phyloP scores from a whole-genome alignment of 768 basidiomycete species.

The Boletus rubescentipes region DNA sequence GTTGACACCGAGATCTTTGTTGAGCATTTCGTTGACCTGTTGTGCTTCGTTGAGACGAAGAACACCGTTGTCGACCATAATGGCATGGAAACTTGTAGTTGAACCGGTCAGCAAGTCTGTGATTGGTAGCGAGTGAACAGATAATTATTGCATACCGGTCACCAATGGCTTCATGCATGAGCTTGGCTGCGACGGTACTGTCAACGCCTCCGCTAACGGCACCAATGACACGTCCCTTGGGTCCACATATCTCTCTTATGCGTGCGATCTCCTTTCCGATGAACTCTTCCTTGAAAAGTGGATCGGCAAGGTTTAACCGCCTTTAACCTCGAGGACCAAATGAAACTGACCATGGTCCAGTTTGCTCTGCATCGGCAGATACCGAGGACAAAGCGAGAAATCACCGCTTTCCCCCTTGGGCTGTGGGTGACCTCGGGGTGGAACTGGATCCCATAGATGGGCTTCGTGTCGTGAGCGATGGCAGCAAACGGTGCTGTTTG shows the following conservation, averaged over 20 bases:
- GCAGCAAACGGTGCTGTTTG: slow-evolving; percentile 89
- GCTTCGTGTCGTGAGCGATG: slow-evolving; percentile 85
- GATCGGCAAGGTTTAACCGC: background rate
- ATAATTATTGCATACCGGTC: slow-evolving; percentile 62
- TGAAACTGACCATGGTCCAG: slow-evolving; percentile 86
- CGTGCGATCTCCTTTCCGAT: slow-evolving; percentile 95
- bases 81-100: slow-evolving; percentile 84
- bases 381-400: slow-evolving; percentile 77
- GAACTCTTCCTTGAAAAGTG: slow-evolving; percentile 75
- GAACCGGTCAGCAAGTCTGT: background rate
- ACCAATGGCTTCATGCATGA: slow-evolving; percentile 99
- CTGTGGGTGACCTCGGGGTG: slow-evolving; percentile 99
- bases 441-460: slow-evolving; percentile 96
- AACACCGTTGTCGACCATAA: slow-evolving; percentile 99
- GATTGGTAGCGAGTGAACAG: background rate
- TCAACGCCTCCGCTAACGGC: slow-evolving; percentile 98
- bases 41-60: slow-evolving; percentile 86
- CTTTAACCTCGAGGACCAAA: slow-evolving; percentile 1
- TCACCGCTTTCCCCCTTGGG: slow-evolving; percentile 83
- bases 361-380: slow-evolving; percentile 79
- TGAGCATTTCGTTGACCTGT: slow-evolving; percentile 93
- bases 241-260: slow-evolving; percentile 92
- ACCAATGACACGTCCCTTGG: slow-evolving; percentile 93
- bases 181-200: slow-evolving; percentile 95
- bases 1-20: slow-evolving; percentile 91